Conservation (phyloP, 441 rosid species). For the Euphorbia schlechtendalii region DNA sequence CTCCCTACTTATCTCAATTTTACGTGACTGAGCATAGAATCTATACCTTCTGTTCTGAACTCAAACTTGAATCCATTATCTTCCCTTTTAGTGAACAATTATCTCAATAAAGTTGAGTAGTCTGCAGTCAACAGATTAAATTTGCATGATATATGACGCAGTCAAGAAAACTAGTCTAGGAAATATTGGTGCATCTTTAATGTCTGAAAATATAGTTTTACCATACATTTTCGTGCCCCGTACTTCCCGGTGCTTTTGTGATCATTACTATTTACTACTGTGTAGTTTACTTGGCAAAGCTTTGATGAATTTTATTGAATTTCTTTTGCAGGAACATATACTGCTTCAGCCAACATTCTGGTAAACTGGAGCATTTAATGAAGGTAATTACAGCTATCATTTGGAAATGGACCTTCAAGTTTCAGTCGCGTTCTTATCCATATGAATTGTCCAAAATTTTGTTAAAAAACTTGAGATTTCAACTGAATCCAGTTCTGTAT, state of each 20-base stretch:
- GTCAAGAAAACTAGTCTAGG: neutral
- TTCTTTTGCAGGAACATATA: constrained; percentile 58
- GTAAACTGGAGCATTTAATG: constrained; percentile 96
- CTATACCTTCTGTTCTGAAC: no score
- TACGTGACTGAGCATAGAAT: neutral
- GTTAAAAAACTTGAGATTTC: neutral
- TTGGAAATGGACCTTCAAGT: neutral
- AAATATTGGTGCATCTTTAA: neutral
- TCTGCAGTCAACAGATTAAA: no score
- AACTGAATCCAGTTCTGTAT: neutral
- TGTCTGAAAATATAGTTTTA: neutral
- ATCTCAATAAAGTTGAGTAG: neutral
- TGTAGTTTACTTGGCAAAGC: neutral
- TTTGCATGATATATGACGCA: no score
- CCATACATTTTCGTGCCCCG: neutral
- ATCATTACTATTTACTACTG: neutral
- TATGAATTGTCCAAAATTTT: no score
- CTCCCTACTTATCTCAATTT: no score
- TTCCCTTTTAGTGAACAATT: neutral
- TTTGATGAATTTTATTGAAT: constrained; percentile 2
- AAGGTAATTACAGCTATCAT: constrained; percentile 42
- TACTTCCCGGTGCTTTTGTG: neutral
- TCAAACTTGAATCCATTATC: neutral
- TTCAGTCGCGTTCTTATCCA: no score
- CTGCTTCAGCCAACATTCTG: constrained; percentile 93